These are phyloP conservation scores for Auriculariales sp. DNA, from an alignment of 768 basidiomycete species.

Conservation along the genomic window DNA sequence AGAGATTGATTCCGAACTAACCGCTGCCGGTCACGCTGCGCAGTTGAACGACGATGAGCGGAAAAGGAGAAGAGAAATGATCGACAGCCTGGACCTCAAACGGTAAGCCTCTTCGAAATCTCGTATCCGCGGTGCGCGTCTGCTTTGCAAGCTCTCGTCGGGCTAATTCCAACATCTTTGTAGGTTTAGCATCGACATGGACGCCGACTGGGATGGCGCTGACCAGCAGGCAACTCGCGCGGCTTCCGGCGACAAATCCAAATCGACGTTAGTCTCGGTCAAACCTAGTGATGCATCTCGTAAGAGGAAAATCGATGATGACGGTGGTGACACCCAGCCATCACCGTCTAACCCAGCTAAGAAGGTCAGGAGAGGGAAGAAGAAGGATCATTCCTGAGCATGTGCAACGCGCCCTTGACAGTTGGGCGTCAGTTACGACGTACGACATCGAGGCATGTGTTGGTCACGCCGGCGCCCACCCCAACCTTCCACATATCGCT, in stretches of 20 bases:
- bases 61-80: slow-evolving; percentile 75
- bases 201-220: slow-evolving; percentile 61
- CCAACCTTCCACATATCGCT: too few relatives aligned
- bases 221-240: slow-evolving; percentile 52
- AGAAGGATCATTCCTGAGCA: too few relatives aligned
- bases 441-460: too few relatives aligned
- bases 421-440: too few relatives aligned
- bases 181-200: slow-evolving; percentile 46
- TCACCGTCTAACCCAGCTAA: too few relatives aligned
- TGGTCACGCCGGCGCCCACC: too few relatives aligned
- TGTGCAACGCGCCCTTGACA: too few relatives aligned
- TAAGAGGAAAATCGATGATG: slow-evolving; percentile 42
- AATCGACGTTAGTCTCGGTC: slow-evolving; percentile 65
- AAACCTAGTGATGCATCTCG: slow-evolving; percentile 28
- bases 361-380: slow-evolving; percentile 30
- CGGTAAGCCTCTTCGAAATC: slow-evolving; percentile 40
- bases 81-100: slow-evolving; percentile 74
- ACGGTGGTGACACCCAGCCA: slow-evolving; percentile 24
- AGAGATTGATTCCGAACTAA: slow-evolving; percentile 49
- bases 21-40: slow-evolving; percentile 62
- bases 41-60: slow-evolving; percentile 24
- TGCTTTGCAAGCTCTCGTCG: slow-evolving; percentile 1
- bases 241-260: slow-evolving; percentile 24
- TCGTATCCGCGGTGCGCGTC: not conserved
- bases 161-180: not conserved